Conservation (phyloP, 176 grass and related monocot genomes). For the Poa pratensis region DNA sequence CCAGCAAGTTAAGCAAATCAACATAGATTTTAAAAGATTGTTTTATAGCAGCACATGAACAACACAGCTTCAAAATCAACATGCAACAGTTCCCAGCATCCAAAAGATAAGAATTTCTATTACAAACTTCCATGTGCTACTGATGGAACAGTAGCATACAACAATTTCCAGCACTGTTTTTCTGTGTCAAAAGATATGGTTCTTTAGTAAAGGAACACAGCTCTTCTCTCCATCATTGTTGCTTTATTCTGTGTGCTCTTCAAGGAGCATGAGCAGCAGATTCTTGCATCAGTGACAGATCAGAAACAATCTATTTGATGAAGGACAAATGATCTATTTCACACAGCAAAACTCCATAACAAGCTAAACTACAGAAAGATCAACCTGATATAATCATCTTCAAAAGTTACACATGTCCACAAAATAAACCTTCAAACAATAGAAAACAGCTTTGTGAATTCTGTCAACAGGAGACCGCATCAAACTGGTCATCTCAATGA, state of each 20-base stretch:
- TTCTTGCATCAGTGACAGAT: background rate
- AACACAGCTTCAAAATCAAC: no score
- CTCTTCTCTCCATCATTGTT: constrained; percentile 68
- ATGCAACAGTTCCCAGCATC: background rate
- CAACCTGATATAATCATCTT: background rate
- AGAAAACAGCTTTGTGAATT: background rate
- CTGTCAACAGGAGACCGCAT: background rate
- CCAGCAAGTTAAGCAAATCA: no score
- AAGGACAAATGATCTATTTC: background rate
- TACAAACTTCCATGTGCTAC: constrained; percentile 12
- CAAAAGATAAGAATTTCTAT: constrained; percentile 15
- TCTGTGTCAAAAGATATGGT: background rate
- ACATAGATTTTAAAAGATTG: no score
- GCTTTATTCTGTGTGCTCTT: background rate
- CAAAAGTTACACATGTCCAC: background rate
- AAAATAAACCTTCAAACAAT: background rate
- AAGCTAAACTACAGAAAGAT: background rate
- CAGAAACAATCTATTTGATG: background rate
- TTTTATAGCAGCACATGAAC: no score
- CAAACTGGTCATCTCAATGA: background rate
- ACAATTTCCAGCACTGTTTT: background rate
- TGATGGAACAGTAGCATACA: no score
- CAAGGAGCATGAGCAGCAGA: background rate
- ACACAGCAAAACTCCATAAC: background rate
- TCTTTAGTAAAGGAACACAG: constrained; percentile 54